phyloP scores from a whole-genome alignment of 805 yeast genomes.

The Alloascoidea hylecoeti region DNA sequence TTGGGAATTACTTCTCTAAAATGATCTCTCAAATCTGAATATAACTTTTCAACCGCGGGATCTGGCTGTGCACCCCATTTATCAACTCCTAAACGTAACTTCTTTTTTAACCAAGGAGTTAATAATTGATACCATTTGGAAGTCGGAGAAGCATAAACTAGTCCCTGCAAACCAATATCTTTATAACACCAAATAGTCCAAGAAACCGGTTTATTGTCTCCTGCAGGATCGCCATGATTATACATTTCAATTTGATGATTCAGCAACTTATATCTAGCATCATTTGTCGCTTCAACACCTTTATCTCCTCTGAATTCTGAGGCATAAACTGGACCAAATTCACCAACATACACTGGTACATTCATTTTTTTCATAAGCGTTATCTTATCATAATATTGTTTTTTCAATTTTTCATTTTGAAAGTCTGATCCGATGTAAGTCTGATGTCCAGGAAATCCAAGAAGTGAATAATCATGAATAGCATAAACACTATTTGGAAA shows the following conservation, averaged over 20 bases:
- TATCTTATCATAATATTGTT: slow-evolving; percentile 27
- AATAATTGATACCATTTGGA: slow-evolving; percentile 28
- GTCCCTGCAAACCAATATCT: slow-evolving; percentile 37
- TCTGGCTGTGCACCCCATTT: slow-evolving; percentile 34
- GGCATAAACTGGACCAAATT: slow-evolving; percentile 37
- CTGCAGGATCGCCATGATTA: slow-evolving; percentile 31
- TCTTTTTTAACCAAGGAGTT: slow-evolving; percentile 26
- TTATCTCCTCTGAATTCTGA: slow-evolving; percentile 30
- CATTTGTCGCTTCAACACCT: slow-evolving; percentile 22
- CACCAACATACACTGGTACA: slow-evolving; percentile 41
- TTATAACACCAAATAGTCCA: slow-evolving; percentile 43
- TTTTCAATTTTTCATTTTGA: slow-evolving; percentile 20
- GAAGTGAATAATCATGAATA: slow-evolving; percentile 31
- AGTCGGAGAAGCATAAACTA: slow-evolving; percentile 29
- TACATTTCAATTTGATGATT: slow-evolving; percentile 31
- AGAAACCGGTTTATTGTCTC: slow-evolving; percentile 27
- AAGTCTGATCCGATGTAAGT: slow-evolving; percentile 21
- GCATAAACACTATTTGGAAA: slow-evolving; percentile 34
- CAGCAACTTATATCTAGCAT: slow-evolving; percentile 25
- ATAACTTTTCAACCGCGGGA: slow-evolving; percentile 22
- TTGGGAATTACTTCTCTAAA: slow-evolving; percentile 25
- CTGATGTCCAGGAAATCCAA: slow-evolving; percentile 26
- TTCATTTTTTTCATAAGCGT: slow-evolving; percentile 23
- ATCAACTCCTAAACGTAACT: slow-evolving; percentile 30
- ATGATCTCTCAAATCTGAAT: slow-evolving; percentile 22